Conservation (phyloP, 768 basidiomycete genomes). For the Russula abietina region DNA sequence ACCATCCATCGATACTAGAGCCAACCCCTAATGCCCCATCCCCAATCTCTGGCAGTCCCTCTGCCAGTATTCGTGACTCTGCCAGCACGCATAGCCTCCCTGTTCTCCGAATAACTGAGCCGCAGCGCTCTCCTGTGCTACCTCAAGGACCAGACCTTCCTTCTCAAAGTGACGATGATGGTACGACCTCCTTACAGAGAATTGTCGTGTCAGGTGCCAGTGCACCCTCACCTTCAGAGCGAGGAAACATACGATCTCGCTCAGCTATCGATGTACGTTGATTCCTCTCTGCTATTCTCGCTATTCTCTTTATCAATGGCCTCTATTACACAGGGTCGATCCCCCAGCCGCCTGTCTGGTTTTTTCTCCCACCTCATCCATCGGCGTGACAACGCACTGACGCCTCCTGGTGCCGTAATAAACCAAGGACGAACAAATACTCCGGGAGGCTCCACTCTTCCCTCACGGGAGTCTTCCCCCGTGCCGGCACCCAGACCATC, state of each 20-base stretch:
- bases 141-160: conserved; percentile 28
- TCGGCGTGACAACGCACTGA: conserved; percentile 49
- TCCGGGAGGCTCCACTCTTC: conserved; percentile 32
- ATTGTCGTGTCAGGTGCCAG: conserved; percentile 9
- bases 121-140: conserved; percentile 35
- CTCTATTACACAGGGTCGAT: conserved; percentile 40
- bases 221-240: conserved; percentile 1
- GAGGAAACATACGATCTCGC: conserved; percentile 14
- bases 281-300: conserved; percentile 11
- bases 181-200: conserved; percentile 26
- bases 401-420: conserved; percentile 20
- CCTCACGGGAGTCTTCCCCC: conserved; percentile 54
- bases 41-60: conserved; percentile 33
- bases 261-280: conserved; percentile 46
- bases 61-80: conserved; percentile 41
- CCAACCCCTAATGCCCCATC: conserved; percentile 34
- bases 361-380: conserved; percentile 77
- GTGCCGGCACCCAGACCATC: conserved; percentile 41
- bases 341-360: conserved; percentile 74
- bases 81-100: conserved; percentile 59
- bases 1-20: conserved; percentile 28
- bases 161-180: conserved; percentile 17
- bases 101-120: conserved; percentile 43
- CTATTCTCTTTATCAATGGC: conserved; percentile 21
- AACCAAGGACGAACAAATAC: conserved; percentile 24